Percentiles rank a stretch among this genome's conserved stretches.
These are phyloP conservation scores for Tetradesmus obliquus DNA, from an alignment of 139 green algal species.

Conservation along the genomic window DNA sequence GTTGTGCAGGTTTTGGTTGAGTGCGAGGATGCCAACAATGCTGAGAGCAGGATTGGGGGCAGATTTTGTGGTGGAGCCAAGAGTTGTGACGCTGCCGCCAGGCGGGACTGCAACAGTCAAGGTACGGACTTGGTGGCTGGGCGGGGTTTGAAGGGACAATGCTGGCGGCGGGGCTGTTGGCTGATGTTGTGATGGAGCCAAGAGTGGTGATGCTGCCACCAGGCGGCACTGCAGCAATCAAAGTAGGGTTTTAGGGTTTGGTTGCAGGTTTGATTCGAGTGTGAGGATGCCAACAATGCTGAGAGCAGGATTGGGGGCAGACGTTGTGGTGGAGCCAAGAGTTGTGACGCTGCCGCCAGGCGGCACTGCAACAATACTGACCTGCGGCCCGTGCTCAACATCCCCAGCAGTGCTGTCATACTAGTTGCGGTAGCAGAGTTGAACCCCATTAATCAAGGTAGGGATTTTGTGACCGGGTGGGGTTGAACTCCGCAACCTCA, in stretches of 20 bases:
- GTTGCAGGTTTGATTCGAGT: too few species aligned
- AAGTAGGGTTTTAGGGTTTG: too few species aligned
- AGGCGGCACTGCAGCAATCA: too few species aligned
- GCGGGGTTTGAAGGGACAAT: background rate
- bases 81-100: background rate
- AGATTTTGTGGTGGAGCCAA: background rate
- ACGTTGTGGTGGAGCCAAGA: background rate
- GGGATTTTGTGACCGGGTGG: too few species aligned
- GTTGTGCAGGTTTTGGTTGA: too few species aligned
- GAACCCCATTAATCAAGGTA: too few species aligned
- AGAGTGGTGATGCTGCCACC: too few species aligned
- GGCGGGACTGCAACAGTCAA: background rate
- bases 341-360: background rate
- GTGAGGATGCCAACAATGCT: background rate
- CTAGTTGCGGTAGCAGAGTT: too few species aligned
- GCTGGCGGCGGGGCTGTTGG: background rate
- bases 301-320: background rate
- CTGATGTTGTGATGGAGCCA: too few species aligned
- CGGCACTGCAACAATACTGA: background rate
- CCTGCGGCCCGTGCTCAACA: too few species aligned
- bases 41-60: background rate
- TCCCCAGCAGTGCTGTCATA: too few species aligned
- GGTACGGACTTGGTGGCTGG: background rate
- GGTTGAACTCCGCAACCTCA: background rate
- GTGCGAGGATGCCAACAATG: background rate